phyloP scores from a whole-genome alignment of 192 early-diverging fungal species.

The Lunasporangiospora selenospora region DNA sequence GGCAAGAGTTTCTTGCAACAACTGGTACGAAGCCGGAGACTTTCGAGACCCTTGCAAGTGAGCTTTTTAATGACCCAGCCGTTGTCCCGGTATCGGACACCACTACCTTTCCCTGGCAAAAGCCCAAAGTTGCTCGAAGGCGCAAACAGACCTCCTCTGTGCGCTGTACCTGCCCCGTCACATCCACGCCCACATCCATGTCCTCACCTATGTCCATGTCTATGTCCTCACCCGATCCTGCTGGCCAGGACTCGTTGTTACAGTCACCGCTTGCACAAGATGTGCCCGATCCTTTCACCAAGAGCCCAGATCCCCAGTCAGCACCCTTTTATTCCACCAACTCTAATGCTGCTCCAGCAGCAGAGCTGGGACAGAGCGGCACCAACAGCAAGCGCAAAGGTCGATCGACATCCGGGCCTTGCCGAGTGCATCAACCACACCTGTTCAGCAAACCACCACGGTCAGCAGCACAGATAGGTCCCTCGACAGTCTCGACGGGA shows the following conservation, averaged over 20 bases:
- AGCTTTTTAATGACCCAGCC: slow-evolving; percentile 30
- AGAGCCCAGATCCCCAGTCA: neutral
- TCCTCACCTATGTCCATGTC: too few species aligned
- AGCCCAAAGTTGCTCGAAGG: slow-evolving; percentile 31
- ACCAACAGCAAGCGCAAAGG: slow-evolving; percentile 7
- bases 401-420: slow-evolving; percentile 36
- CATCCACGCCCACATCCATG: slow-evolving; percentile 3
- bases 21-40: slow-evolving; percentile 44
- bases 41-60: slow-evolving; percentile 22
- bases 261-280: neutral
- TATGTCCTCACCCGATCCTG: too few species aligned
- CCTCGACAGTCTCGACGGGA: too few species aligned
- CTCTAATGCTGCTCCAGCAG: neutral
- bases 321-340: neutral
- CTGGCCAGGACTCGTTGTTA: slow-evolving; percentile 33
- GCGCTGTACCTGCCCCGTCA: slow-evolving; percentile 31
- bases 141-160: slow-evolving; percentile 23
- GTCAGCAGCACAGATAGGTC: slow-evolving; percentile 38
- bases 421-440: slow-evolving; percentile 31
- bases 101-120: slow-evolving; percentile 43
- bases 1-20: slow-evolving; percentile 44
- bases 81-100: slow-evolving; percentile 24
- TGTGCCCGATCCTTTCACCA: neutral
- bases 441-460: slow-evolving; percentile 11
- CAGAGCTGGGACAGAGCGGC: too few species aligned